Evolutionary conservation across 2,329 filamentous ascomycete species (phyloP).

Genomic region (Xylariaceae sp.): DNA sequence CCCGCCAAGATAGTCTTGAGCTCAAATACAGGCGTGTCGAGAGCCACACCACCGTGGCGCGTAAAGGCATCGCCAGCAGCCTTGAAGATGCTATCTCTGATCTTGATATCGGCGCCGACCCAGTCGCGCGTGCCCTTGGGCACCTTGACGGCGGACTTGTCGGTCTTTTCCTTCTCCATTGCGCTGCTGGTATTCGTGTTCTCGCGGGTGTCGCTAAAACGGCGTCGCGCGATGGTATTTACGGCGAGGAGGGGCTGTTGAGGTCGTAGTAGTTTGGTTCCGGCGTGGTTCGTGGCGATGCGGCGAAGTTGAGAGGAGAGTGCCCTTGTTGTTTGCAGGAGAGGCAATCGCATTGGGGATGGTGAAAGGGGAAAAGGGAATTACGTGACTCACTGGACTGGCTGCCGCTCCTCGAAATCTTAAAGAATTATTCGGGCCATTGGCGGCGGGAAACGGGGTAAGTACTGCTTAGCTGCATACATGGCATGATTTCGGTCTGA

Average conservation of each 20-base stretch:
- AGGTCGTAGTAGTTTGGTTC: not conserved
- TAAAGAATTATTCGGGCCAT: conserved; percentile 4
- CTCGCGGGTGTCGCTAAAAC: not conserved
- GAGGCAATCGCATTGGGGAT: conserved; percentile 17
- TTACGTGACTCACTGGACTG: conserved; percentile 19
- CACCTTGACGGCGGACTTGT: conserved; percentile 57
- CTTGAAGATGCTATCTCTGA: conserved; percentile 72
- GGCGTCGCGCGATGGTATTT: not conserved
- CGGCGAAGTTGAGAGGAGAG: conserved; percentile 4
- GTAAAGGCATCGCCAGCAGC: conserved; percentile 43
- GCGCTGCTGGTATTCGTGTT: not conserved
- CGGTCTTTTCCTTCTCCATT: conserved; percentile 16
- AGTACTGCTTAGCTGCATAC: conserved; percentile 14
- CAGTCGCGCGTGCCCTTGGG: conserved; percentile 90
- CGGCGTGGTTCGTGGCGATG: not conserved
- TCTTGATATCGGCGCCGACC: conserved; percentile 71
- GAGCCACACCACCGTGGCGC: conserved; percentile 62
- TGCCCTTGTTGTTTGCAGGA: conserved; percentile 10
- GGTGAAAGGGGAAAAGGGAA: too few species aligned
- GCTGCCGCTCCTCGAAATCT: conserved; percentile 13
- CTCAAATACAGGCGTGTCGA: conserved; percentile 70
- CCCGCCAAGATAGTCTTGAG: conserved; percentile 69
- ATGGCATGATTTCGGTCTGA: conserved; percentile 5
- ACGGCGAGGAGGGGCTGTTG: not conserved
- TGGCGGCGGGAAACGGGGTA: conserved; percentile 13